Percentiles rank a stretch among this genome's conserved stretches.
phyloP scores from a whole-genome alignment of 257 asterid genomes.

The Nicotiana paniculata region DNA sequence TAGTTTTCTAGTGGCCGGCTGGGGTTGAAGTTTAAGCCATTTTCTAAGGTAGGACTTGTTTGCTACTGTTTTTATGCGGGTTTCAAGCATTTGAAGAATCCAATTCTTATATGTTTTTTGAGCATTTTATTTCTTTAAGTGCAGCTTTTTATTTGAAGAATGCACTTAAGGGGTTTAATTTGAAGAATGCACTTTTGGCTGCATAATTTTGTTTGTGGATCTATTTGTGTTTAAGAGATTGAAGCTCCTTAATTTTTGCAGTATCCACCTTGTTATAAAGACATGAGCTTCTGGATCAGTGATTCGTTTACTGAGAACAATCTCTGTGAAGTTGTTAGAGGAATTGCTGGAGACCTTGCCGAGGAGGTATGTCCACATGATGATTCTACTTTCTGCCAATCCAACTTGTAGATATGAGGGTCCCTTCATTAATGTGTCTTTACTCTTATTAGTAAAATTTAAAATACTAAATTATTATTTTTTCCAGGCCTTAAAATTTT shows the following conservation, averaged over 20 bases:
- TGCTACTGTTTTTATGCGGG: neutral
- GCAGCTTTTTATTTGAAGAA: neutral
- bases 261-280: conserved; percentile 93
- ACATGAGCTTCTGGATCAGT: conserved; percentile 89
- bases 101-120: neutral
- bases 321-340: conserved; percentile 84
- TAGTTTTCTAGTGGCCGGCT: conserved; percentile 83
- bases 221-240: neutral
- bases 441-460: neutral
- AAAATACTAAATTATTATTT: neutral
- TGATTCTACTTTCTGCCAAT: neutral
- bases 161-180: neutral
- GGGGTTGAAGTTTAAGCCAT: conserved; percentile 78
- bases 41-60: conserved; percentile 60
- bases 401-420: neutral
- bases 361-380: conserved; percentile 60
- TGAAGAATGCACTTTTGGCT: neutral
- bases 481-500: neutral
- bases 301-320: conserved; percentile 80
- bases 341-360: conserved; percentile 82
- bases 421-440: neutral
- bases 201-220: neutral
- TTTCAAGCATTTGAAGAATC: neutral
- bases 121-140: neutral
- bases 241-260: conserved; percentile 27